Percentiles rank a stretch among this genome's conserved stretches.
These are phyloP conservation scores for Pythium oligandrum DNA, from an alignment of 352 stramenopile genomes.

Conservation along the genomic window DNA sequence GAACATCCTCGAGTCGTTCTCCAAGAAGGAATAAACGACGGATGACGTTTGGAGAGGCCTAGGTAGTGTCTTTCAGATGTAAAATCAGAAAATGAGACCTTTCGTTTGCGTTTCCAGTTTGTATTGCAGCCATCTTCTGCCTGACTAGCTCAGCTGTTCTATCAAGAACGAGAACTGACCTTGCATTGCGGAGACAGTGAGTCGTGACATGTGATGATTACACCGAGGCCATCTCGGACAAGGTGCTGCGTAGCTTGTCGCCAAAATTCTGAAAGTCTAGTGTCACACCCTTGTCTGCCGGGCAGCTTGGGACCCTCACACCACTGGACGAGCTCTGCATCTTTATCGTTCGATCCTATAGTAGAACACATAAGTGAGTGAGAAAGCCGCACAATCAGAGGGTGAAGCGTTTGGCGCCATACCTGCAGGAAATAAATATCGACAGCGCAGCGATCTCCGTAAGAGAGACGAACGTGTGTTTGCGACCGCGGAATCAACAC, in stretches of 20 bases:
- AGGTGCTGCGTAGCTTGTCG: conserved; percentile 74
- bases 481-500: conserved; percentile 83
- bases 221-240: conserved; percentile 84
- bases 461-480: conserved; percentile 78
- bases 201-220: conserved; percentile 15
- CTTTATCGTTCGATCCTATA: conserved; percentile 77
- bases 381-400: conserved; percentile 3
- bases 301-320: conserved; percentile 72
- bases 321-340: conserved; percentile 77
- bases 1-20: conserved; percentile 86
- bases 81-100: not conserved
- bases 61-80: not conserved
- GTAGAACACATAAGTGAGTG: not conserved
- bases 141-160: no score
- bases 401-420: not conserved
- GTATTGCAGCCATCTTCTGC: no score
- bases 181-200: no score
- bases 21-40: conserved; percentile 32
- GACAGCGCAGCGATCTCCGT: conserved; percentile 79
- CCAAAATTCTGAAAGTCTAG: conserved; percentile 77
- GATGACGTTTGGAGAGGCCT: not conserved
- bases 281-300: conserved; percentile 60
- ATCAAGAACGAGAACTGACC: no score
- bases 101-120: no score
- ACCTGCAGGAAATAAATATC: conserved; percentile 91